Conservation (phyloP, 306 rosid genomes). For the apple (Malus domestica) region DNA sequence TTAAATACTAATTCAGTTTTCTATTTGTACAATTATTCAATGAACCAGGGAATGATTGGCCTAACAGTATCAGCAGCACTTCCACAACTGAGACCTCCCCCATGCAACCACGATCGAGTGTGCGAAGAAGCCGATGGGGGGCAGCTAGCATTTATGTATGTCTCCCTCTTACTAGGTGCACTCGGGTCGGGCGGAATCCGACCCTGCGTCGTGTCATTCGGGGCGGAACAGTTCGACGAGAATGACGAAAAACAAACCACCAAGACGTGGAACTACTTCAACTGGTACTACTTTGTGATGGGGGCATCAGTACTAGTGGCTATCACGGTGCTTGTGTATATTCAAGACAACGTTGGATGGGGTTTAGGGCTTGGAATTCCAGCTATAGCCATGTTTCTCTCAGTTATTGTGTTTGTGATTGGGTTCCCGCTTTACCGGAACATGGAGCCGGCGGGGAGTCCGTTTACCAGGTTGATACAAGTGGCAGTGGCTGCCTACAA, state of each 20-base stretch:
- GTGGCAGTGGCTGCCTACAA: slow-evolving; percentile 59
- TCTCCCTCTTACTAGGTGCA: slow-evolving; percentile 49
- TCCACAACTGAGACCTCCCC: slow-evolving; percentile 71
- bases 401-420: slow-evolving; percentile 48
- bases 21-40: not conserved
- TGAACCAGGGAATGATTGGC: slow-evolving; percentile 64
- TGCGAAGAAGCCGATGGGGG: slow-evolving; percentile 57
- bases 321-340: slow-evolving; percentile 76
- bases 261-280: slow-evolving; percentile 79
- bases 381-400: slow-evolving; percentile 66
- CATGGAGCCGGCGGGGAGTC: slow-evolving; percentile 73
- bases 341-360: slow-evolving; percentile 93
- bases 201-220: slow-evolving; percentile 92
- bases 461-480: slow-evolving; percentile 76
- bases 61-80: slow-evolving; percentile 69
- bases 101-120: slow-evolving; percentile 41
- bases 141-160: slow-evolving; percentile 55
- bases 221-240: slow-evolving; percentile 89
- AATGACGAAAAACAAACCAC: slow-evolving; percentile 53
- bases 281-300: slow-evolving; percentile 91
- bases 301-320: slow-evolving; percentile 72
- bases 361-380: slow-evolving; percentile 85
- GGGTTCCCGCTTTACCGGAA: slow-evolving; percentile 86
- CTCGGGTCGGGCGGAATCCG: slow-evolving; percentile 95
- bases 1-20: not conserved